Conservation (phyloP, 2,329 filamentous ascomycete species). For the Pyricularia sp. region DNA sequence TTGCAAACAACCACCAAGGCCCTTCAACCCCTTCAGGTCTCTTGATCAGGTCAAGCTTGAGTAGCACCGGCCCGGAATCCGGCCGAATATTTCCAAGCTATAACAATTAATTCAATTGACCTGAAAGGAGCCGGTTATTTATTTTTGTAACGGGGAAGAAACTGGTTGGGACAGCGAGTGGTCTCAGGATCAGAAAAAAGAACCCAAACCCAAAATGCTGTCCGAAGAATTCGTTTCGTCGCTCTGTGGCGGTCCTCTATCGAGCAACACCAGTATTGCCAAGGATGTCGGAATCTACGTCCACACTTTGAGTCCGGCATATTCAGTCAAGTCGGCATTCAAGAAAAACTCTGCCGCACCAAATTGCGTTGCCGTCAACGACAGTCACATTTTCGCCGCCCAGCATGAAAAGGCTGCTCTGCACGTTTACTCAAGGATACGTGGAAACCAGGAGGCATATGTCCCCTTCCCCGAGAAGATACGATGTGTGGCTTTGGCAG, state of each 20-base stretch:
- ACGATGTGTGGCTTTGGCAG: slow-evolving; percentile 59
- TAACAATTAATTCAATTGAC: background rate
- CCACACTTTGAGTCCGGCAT: slow-evolving; percentile 67
- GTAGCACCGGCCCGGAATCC: background rate
- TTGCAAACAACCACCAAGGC: background rate
- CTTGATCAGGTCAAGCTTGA: background rate
- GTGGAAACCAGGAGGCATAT: slow-evolving; percentile 76
- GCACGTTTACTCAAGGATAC: slow-evolving; percentile 77
- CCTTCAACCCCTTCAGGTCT: background rate
- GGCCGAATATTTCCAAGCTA: background rate
- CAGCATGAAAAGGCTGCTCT: slow-evolving; percentile 76
- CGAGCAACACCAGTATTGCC: slow-evolving; percentile 48
- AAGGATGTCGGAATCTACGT: slow-evolving; percentile 82
- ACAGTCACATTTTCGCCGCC: slow-evolving; percentile 78
- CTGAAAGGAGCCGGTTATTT: background rate
- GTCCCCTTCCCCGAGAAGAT: slow-evolving; percentile 83
- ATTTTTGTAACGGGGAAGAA: background rate
- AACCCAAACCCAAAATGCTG: slow-evolving; percentile 29
- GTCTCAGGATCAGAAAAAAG: background rate
- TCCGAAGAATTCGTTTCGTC: slow-evolving; percentile 48
- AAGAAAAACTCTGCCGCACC: slow-evolving; percentile 81
- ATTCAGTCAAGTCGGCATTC: slow-evolving; percentile 62
- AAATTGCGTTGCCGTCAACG: slow-evolving; percentile 68
- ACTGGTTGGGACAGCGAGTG: background rate
- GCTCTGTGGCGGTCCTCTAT: slow-evolving; percentile 41